Base-by-base conservation (phyloP, 257 asterid genomes). In the Voacanga thouarsii region DNA sequence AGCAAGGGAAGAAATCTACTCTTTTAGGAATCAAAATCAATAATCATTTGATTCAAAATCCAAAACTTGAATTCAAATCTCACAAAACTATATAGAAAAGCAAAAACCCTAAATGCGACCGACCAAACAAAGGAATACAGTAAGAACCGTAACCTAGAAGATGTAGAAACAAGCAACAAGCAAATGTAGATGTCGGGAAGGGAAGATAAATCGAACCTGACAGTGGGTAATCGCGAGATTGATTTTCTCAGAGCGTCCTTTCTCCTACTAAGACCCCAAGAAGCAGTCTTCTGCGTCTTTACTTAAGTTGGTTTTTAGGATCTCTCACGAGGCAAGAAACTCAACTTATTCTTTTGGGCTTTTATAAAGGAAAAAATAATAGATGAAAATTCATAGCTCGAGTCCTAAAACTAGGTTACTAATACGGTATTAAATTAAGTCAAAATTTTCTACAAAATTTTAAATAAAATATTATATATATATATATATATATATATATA, bases 151-250 rank as follows among this genome's bases (percentile, higher is more conserved):
- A 68, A 41, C 30, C 73, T 4, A 43, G 24, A 37, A 72, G 6
- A 6, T 21, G 7, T 3, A 18, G 16, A n/a, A n/a, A 26, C 7
- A 28, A 59, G 18, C 23, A 23, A 37, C 9, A 11, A 19, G 0
- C 0, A 7, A 7, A 4, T 2, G 19, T 8, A 3, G 53, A 39
- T 5, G 24, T 16, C 9, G 0, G 47, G 11, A 65, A 16, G 24
- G 37, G 45, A 65, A 12, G 50, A 59, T 39, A 9, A 79, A 50
- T 49, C 47, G 61, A 64, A 66, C 79, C 76, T 66, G 59, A 6
- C 5, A 68, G 59, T 50, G 43, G 51, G 19, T 14, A 30, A 41
- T 79, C 18, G 7, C 1, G 19, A 39, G 50, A 24, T 51, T 50
- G 67, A 39, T 63, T 49, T 44, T 18, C 56, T 0, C 9, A 16